Percentiles rank a stretch among this genome's conserved stretches.
Evolutionary conservation across 1,284 basidiomycete species (phyloP).

Genomic region (Sporisorium exsertum): DNA sequence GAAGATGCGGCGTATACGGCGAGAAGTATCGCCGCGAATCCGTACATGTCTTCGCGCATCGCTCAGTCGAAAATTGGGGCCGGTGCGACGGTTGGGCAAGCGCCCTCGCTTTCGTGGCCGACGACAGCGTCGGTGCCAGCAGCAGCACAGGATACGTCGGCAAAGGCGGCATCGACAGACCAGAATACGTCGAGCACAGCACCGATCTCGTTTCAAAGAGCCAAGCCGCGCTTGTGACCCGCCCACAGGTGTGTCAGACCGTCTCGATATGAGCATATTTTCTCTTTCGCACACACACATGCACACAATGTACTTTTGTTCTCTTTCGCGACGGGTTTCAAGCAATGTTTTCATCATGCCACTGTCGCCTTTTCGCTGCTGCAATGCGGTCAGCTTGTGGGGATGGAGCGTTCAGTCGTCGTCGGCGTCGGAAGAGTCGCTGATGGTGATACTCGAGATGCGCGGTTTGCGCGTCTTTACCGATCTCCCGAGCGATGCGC

Average conservation of each 20-base stretch:
- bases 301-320: not conserved
- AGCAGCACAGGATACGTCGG: not conserved
- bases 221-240: slow-evolving; percentile 19
- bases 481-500: not conserved
- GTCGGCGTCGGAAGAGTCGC: slow-evolving; percentile 12
- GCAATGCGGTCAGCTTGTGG: too few relatives aligned
- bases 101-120: too few relatives aligned
- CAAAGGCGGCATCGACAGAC: not conserved
- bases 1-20: slow-evolving; percentile 4
- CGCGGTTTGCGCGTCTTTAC: not conserved
- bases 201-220: slow-evolving; percentile 6
- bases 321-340: not conserved
- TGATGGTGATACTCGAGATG: slow-evolving; percentile 26
- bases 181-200: not conserved
- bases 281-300: not conserved
- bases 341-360: not conserved
- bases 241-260: too few relatives aligned
- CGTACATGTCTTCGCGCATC: not conserved
- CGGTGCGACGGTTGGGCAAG: not conserved
- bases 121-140: not conserved
- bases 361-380: not conserved
- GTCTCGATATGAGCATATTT: not conserved
- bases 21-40: not conserved
- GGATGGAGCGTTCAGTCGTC: not conserved
- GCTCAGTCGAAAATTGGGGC: not conserved